Conservation (phyloP, 768 basidiomycete species). For the Termitomyces sp. region DNA sequence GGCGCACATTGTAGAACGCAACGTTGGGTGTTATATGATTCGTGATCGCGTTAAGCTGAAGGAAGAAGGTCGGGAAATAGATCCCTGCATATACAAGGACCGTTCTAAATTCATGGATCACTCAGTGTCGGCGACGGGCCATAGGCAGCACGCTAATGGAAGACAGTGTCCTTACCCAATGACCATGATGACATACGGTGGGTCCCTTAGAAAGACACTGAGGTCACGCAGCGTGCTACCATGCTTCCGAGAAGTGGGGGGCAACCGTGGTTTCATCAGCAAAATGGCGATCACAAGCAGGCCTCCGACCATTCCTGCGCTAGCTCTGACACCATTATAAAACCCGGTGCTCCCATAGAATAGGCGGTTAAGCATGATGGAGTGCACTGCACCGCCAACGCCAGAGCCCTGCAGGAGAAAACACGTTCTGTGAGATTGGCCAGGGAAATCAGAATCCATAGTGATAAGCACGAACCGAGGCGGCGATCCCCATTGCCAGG, state of each 20-base stretch:
- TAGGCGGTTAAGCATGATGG: constrained; percentile 60
- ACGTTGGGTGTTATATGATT: constrained; percentile 45
- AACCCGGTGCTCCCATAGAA: constrained; percentile 48
- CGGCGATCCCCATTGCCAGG: constrained; percentile 49
- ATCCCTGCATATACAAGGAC: constrained; percentile 35
- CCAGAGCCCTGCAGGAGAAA: constrained; percentile 44
- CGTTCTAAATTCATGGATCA: constrained; percentile 24
- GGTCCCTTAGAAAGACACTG: constrained; percentile 38
- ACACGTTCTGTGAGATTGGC: constrained; percentile 8
- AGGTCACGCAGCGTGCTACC: constrained; percentile 29
- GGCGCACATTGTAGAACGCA: constrained; percentile 54
- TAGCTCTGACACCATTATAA: constrained; percentile 44
- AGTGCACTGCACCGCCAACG: constrained; percentile 58
- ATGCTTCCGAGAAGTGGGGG: constrained; percentile 31
- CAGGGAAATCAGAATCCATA: not conserved
- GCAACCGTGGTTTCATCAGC: constrained; percentile 40
- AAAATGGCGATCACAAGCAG: constrained; percentile 29
- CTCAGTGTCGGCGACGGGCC: not conserved
- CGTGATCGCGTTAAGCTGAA: constrained; percentile 51
- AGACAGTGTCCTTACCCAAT: constrained; percentile 29
- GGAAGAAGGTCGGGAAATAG: constrained; percentile 54
- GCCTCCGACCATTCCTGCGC: constrained; percentile 32
- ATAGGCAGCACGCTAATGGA: not conserved
- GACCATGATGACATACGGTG: constrained; percentile 42
- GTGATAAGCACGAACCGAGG: constrained; percentile 31